Evolutionary conservation across 2,329 filamentous ascomycete genomes (phyloP).

Genomic region (Penicillium sp.): DNA sequence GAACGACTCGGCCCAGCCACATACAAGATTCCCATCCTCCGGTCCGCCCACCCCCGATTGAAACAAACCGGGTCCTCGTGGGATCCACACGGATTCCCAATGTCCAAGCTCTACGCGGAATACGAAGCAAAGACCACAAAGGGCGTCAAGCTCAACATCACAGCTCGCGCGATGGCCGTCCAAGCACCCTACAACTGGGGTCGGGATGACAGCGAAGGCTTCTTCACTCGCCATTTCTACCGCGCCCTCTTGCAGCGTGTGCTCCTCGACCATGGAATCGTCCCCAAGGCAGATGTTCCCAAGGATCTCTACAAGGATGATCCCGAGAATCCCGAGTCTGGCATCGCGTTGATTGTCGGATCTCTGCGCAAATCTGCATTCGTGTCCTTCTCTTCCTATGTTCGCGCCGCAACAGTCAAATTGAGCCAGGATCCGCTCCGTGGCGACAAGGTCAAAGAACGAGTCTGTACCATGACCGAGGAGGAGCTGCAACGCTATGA

Average conservation of each 20-base stretch:
- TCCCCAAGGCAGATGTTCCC: conserved; percentile 56
- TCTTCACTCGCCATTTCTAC: conserved; percentile 93
- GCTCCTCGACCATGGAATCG: conserved; percentile 81
- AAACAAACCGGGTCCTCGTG: conserved; percentile 67
- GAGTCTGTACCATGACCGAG: conserved; percentile 70
- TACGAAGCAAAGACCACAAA: conserved; percentile 54
- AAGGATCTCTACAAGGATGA: conserved; percentile 30
- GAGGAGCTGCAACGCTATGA: conserved; percentile 75
- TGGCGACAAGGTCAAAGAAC: conserved; percentile 62
- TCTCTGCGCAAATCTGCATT: conserved; percentile 81
- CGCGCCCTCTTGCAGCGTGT: conserved; percentile 87
- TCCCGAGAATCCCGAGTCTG: conserved; percentile 27
- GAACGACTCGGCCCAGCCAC: conserved; percentile 85
- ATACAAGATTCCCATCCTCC: conserved; percentile 77
- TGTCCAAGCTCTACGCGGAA: conserved; percentile 70
- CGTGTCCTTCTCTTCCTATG: conserved; percentile 71
- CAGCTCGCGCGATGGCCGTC: conserved; percentile 95
- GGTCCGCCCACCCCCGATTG: conserved; percentile 72
- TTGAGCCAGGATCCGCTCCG: conserved; percentile 63
- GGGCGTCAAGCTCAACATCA: conserved; percentile 88
- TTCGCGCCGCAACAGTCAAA: conserved; percentile 78
- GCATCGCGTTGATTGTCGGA: conserved; percentile 81
- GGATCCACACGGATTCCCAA: conserved; percentile 91
- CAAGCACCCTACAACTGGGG: conserved; percentile 96
- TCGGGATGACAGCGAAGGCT: conserved; percentile 73